Evolutionary conservation across 2,329 filamentous ascomycete genomes (phyloP).

Genomic region (Ophiostoma tasmaniense): DNA sequence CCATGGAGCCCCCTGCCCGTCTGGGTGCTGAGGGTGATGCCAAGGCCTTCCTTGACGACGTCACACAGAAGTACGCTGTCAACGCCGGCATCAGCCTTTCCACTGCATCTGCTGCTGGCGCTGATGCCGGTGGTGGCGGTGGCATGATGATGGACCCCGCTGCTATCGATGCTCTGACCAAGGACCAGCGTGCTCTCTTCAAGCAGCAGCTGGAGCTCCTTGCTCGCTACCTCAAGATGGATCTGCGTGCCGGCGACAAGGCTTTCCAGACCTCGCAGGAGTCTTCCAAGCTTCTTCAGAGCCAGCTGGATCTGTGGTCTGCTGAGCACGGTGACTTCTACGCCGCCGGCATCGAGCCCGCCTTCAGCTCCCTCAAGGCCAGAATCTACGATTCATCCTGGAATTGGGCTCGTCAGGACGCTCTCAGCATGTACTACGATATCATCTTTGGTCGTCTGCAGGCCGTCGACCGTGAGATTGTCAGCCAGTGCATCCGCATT

Average conservation of each 20-base stretch:
- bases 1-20: conserved; percentile 83
- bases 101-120: conserved; percentile 64
- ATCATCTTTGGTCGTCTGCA: conserved; percentile 94
- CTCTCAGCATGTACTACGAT: conserved; percentile 97
- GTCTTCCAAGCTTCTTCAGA: conserved; percentile 78
- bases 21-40: conserved; percentile 84
- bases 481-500: conserved; percentile 95
- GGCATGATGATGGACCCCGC: conserved; percentile 99
- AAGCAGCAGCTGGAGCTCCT: conserved; percentile 97
- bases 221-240: conserved; percentile 93
- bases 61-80: conserved; percentile 80
- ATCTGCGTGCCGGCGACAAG: conserved; percentile 93
- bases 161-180: conserved; percentile 91
- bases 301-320: conserved; percentile 89
- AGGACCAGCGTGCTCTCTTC: conserved; percentile 91
- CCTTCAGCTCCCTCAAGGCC: conserved; percentile 88
- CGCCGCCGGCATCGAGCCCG: conserved; percentile 84
- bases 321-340: conserved; percentile 96
- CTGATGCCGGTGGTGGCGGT: conserved; percentile 59
- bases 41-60: conserved; percentile 83
- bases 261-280: conserved; percentile 77
- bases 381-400: conserved; percentile 96
- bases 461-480: conserved; percentile 92
- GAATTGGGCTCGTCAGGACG: conserved; percentile 99
- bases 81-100: conserved; percentile 77